Percentiles rank a stretch among this genome's conserved stretches.
Conservation (phyloP, 1,284 basidiomycete genomes). For the Pholiota adiposa region DNA sequence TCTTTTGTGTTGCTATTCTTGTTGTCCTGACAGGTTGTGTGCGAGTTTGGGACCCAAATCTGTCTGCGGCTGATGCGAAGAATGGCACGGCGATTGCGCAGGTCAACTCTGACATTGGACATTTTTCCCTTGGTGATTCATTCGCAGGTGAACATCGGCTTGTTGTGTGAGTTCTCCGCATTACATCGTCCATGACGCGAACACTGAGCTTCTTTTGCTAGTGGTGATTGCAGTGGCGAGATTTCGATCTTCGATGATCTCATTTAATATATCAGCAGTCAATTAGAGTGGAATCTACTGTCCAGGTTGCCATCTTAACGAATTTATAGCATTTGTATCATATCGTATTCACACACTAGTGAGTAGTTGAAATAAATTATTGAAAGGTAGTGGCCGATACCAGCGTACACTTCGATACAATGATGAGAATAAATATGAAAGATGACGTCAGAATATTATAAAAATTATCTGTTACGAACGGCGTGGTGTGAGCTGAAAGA, state of each 20-base stretch:
- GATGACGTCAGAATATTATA: conserved; percentile 2
- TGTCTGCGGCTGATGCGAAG: conserved; percentile 36
- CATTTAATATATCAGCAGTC: background rate
- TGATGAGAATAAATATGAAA: background rate
- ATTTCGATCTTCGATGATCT: conserved; percentile 37
- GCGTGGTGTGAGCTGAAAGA: background rate
- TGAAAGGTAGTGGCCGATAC: background rate
- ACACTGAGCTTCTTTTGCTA: conserved; percentile 20
- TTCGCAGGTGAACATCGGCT: conserved; percentile 55
- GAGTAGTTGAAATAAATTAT: background rate
- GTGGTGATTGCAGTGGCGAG: conserved; percentile 42
- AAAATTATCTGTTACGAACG: background rate
- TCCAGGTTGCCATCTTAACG: background rate
- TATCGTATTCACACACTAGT: background rate
- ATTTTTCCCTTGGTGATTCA: conserved; percentile 63
- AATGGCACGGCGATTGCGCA: conserved; percentile 57
- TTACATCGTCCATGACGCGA: background rate
- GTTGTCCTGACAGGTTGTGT: conserved; percentile 56
- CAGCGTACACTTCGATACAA: background rate
- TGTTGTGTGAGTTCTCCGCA: conserved; percentile 56
- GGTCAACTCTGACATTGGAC: conserved; percentile 57
- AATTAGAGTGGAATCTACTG: background rate
- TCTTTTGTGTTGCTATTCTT: background rate
- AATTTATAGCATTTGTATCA: background rate
- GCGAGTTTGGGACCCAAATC: conserved; percentile 63